Conservation (phyloP, 2,329 filamentous ascomycete genomes). For the Graphilbum ipis-grandicollis region DNA sequence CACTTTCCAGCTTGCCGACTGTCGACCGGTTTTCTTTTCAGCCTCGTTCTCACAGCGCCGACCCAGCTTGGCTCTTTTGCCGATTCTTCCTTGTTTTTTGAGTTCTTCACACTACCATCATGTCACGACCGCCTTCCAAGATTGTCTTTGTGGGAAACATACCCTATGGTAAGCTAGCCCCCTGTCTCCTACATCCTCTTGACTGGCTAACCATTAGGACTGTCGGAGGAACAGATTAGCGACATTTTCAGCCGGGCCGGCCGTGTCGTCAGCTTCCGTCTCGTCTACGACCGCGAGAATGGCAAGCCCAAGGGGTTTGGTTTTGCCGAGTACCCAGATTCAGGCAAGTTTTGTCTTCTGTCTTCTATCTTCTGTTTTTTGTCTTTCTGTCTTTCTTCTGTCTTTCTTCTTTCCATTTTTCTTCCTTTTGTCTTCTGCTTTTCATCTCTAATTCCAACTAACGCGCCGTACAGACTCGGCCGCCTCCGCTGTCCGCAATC, state of each 20-base stretch:
- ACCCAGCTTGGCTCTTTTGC: no score
- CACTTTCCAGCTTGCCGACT: no score
- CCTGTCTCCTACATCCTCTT: neutral
- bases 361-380: no score
- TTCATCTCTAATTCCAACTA: no score
- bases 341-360: no score
- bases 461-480: conserved; percentile 68
- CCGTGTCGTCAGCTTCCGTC: conserved; percentile 76
- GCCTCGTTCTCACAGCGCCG: no score
- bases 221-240: conserved; percentile 90
- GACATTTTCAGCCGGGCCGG: conserved; percentile 86
- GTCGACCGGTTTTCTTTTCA: no score
- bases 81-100: no score
- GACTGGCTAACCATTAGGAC: conserved; percentile 42
- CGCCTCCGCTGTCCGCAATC: conserved; percentile 81
- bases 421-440: no score
- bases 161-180: conserved; percentile 47
- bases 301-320: conserved; percentile 92
- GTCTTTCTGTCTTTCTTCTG: no score
- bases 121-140: conserved; percentile 60
- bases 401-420: no score
- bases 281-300: conserved; percentile 92
- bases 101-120: no score
- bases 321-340: conserved; percentile 88
- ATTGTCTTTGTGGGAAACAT: conserved; percentile 79